phyloP scores from a whole-genome alignment of 169 alveolate genomes.

The Eimeria tenella region DNA sequence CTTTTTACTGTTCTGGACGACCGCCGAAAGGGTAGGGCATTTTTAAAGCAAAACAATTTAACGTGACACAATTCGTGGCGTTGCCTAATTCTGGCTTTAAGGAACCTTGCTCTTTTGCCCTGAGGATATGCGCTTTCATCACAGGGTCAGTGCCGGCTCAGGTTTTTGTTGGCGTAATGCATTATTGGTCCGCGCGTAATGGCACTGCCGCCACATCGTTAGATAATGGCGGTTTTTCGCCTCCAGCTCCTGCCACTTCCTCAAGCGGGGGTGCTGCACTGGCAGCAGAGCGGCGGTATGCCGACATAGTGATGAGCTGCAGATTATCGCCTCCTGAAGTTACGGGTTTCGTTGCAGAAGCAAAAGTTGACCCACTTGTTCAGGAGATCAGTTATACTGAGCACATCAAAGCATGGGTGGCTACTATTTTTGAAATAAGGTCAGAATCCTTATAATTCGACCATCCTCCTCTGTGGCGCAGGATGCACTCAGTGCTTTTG shows the following conservation, averaged over 20 bases:
- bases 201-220: neutral
- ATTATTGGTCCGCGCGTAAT: conserved; percentile 37
- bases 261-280: conserved; percentile 69
- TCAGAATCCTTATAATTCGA: neutral
- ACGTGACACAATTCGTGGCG: neutral
- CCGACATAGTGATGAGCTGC: conserved; percentile 78
- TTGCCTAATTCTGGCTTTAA: too few species aligned
- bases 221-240: conserved; percentile 5
- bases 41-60: neutral
- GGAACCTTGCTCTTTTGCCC: neutral
- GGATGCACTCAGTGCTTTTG: too few species aligned
- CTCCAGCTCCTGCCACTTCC: neutral
- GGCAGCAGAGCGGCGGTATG: conserved; percentile 78
- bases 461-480: neutral
- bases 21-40: conserved; percentile 65
- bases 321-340: conserved; percentile 65
- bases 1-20: conserved; percentile 78
- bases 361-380: conserved; percentile 68
- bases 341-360: conserved; percentile 78
- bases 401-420: conserved; percentile 77
- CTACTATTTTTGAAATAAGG: conserved; percentile 73
- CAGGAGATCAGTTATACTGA: conserved; percentile 75
- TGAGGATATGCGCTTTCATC: neutral
- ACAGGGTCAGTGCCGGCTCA: conserved; percentile 75
- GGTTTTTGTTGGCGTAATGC: conserved; percentile 64